Conservation (phyloP, 2,329 filamentous ascomycete genomes). For the Botrytis paeoniae region DNA sequence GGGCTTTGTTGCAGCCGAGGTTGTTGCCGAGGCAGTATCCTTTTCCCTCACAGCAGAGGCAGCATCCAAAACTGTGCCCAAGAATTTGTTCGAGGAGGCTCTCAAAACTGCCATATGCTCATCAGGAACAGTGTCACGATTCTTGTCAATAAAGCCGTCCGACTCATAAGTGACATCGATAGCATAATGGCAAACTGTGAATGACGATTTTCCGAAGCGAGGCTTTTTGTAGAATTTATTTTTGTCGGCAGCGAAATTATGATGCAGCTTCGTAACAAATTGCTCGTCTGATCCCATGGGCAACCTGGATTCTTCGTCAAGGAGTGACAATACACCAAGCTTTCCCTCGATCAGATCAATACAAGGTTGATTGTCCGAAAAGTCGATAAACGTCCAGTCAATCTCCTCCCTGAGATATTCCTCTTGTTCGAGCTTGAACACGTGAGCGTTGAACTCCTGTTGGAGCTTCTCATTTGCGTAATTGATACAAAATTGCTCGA, state of each 20-base stretch:
- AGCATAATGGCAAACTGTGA: constrained; percentile 98
- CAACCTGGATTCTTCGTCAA: constrained; percentile 94
- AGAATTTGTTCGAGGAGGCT: constrained; percentile 79
- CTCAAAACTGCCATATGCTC: constrained; percentile 94
- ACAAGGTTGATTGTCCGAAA: constrained; percentile 98
- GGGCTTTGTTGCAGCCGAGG: constrained; percentile 72
- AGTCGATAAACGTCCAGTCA: constrained; percentile 99
- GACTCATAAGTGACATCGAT: constrained; percentile 98
- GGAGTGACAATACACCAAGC: constrained; percentile 83
- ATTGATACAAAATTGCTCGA: constrained; percentile 99
- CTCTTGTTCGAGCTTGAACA: constrained; percentile 98
- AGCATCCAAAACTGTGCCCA: constrained; percentile 79
- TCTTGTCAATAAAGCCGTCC: constrained; percentile 99
- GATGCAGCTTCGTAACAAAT: constrained; percentile 93
- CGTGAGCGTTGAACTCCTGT: constrained; percentile 98
- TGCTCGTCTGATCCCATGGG: constrained; percentile 98
- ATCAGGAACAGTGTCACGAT: constrained; percentile 95
- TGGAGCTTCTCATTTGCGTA: constrained; percentile 99
- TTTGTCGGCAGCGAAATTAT: constrained; percentile 87
- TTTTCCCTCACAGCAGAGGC: constrained; percentile 88
- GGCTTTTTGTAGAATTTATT: constrained; percentile 99
- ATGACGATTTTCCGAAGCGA: constrained; percentile 92
- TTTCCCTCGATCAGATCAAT: constrained; percentile 98
- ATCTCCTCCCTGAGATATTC: constrained; percentile 96
- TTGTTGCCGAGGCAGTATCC: constrained; percentile 60